Base-by-base conservation (phyloP, 2,329 filamentous ascomycete species). In the Ophiostoma sp. region DNA sequence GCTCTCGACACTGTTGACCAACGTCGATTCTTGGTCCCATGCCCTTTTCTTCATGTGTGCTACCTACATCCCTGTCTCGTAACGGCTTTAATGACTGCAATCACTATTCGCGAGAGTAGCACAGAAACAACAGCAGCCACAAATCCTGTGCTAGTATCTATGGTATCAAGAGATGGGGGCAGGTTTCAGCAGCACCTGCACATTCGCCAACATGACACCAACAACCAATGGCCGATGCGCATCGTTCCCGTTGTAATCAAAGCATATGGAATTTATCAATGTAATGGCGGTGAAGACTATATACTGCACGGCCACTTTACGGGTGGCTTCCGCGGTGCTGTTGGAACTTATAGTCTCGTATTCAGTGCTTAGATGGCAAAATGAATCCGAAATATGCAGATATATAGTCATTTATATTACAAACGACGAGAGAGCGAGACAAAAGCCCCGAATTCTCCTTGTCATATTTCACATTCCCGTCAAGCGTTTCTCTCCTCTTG, bases 381-480 rank as follows among this genome's bases (percentile, higher is more conserved):
- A 57, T 27, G 8, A 15, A 57, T 27, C 27, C 52, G 23, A 27
- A 3, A 13, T 27, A 27, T 15, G 1, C 44, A n/a, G 17, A 57
- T 57, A 57, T 57, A 57, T 57, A 57, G n/a, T 57, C 52, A 23
- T 27, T 31, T 31, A 57, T 57, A 57, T 48, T 48, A 8, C n/a
- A 27, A 11, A 3, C 52, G 52, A 13, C 10, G 2, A 27, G n/a
- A n/a, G 3, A 48, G 20, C 17, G 20, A 27, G 15, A 17, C 10
- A 31, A 57, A 57, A 4, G 11, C 52, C n/a, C 52, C 52, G 11
- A 57, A 57, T 27, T 57, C n/a, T 27, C 52, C 52, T 57, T 27
- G 52, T 57, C 52, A 57, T 57, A 57, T 27, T 57, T 57, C 52
- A 57, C 27, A 57, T 57, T 57, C 27, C 52, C 27, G 52, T 57